Evolutionary conservation across 495 filamentous ascomycete species (phyloP).

Genomic region (Talaromyces trachyspermus): DNA sequence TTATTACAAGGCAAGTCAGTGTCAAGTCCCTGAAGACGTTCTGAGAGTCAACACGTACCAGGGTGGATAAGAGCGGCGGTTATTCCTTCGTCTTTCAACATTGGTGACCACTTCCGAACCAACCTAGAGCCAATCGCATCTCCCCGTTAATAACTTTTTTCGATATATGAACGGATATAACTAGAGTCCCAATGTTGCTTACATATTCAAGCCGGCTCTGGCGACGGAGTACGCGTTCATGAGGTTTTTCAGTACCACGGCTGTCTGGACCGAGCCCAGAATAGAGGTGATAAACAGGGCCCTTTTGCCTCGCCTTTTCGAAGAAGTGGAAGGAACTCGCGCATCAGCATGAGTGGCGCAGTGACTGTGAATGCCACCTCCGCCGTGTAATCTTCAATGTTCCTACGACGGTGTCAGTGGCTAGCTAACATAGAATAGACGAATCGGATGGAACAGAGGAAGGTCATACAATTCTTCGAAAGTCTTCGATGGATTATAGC

Average conservation of each 20-base stretch:
- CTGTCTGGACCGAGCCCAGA: not conserved
- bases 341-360: not conserved
- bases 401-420: not conserved
- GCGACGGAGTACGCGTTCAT: not conserved
- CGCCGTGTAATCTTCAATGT: not conserved
- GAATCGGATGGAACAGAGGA: not conserved
- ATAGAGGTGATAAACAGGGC: not conserved
- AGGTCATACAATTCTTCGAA: not conserved
- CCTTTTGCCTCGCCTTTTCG: not conserved
- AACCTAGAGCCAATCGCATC: not conserved
- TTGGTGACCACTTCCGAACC: not conserved
- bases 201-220: not conserved
- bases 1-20: not conserved
- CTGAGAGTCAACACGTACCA: not conserved
- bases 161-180: not conserved
- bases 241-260: not conserved
- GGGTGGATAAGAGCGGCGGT: not conserved
- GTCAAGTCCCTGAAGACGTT: no score
- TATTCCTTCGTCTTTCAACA: not conserved
- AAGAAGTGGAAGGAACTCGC: not conserved
- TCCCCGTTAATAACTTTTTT: not conserved
- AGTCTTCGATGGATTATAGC: not conserved
- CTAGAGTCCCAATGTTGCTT: no score
- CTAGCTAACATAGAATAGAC: not conserved
- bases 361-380: not conserved